Conservation (phyloP, 495 filamentous ascomycete species). For the Neurospora terricola region DNA sequence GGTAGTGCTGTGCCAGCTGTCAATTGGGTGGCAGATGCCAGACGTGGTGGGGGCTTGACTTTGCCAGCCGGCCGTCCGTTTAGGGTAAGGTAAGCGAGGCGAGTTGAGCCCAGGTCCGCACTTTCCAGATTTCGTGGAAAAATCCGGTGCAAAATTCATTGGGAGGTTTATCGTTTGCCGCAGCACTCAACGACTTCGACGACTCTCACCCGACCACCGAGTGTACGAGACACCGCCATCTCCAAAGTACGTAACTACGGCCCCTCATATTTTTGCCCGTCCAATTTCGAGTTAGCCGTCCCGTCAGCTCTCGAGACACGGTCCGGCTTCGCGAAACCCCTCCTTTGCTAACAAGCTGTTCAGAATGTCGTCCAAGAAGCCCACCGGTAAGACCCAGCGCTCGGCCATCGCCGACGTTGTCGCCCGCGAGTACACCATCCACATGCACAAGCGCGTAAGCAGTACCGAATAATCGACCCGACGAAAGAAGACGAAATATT, state of each 20-base stretch:
- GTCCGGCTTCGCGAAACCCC: not conserved
- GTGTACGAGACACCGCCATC: slow-evolving; percentile 22
- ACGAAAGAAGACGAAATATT: not conserved
- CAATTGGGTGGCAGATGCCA: not conserved
- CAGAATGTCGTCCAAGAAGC: slow-evolving; percentile 66
- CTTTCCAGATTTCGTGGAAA: slow-evolving; percentile 25
- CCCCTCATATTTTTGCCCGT: not conserved
- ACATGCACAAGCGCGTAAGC: slow-evolving; percentile 99
- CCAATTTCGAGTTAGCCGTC: not conserved
- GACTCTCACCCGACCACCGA: slow-evolving; percentile 18
- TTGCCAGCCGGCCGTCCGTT: slow-evolving; percentile 10
- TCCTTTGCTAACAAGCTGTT: not conserved
- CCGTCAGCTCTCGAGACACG: not conserved
- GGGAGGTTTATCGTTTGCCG: slow-evolving; percentile 18
- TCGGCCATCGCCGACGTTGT: slow-evolving; percentile 98
- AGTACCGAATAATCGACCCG: not conserved
- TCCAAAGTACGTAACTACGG: slow-evolving; percentile 21
- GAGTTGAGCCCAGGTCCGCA: slow-evolving; percentile 23
- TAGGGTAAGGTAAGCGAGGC: slow-evolving; percentile 20
- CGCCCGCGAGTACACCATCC: slow-evolving; percentile 99
- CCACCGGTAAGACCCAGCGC: slow-evolving; percentile 61
- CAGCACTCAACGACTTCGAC: slow-evolving; percentile 24
- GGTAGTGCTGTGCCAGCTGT: not conserved
- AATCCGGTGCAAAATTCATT: slow-evolving; percentile 24
- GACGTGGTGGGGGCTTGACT: slow-evolving; percentile 1